Conservation (phyloP, 768 basidiomycete species). For the Suillus variegatus region DNA sequence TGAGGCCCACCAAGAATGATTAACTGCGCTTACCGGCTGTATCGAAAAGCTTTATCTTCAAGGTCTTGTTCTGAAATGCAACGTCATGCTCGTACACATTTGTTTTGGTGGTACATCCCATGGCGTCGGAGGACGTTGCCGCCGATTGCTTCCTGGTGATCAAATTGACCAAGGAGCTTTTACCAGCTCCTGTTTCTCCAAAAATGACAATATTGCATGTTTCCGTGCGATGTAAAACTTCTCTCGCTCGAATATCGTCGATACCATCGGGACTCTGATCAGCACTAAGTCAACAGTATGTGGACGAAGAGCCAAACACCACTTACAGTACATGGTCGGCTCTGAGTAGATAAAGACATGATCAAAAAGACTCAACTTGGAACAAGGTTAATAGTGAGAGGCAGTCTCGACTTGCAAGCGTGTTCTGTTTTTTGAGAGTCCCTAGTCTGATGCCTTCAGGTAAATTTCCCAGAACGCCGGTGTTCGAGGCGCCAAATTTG, state of each 20-base stretch:
- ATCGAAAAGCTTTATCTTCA: conserved; percentile 16
- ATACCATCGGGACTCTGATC: neutral
- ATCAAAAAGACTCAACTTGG: neutral
- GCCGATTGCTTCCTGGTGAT: conserved; percentile 34
- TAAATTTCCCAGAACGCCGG: neutral
- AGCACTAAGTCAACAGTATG: neutral
- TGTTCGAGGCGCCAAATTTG: neutral
- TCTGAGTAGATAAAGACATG: neutral
- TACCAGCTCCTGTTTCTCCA: conserved; percentile 34
- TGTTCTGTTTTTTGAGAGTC: neutral
- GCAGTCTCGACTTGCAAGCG: neutral
- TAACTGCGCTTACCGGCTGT: conserved; percentile 6
- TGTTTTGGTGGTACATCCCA: conserved; percentile 16
- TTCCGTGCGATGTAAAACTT: neutral
- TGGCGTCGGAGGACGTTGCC: conserved; percentile 24
- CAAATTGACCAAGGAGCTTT: conserved; percentile 33
- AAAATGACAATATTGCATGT: conserved; percentile 30
- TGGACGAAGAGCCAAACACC: neutral
- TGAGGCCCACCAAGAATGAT: conserved; percentile 11
- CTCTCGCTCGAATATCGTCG: neutral
- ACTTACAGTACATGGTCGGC: neutral
- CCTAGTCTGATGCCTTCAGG: neutral
- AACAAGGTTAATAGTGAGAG: neutral
- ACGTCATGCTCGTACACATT: neutral
- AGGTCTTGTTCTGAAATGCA: neutral